Conservation (phyloP, 2,329 filamentous ascomycete species). For the Plectosphaerella sp. region DNA sequence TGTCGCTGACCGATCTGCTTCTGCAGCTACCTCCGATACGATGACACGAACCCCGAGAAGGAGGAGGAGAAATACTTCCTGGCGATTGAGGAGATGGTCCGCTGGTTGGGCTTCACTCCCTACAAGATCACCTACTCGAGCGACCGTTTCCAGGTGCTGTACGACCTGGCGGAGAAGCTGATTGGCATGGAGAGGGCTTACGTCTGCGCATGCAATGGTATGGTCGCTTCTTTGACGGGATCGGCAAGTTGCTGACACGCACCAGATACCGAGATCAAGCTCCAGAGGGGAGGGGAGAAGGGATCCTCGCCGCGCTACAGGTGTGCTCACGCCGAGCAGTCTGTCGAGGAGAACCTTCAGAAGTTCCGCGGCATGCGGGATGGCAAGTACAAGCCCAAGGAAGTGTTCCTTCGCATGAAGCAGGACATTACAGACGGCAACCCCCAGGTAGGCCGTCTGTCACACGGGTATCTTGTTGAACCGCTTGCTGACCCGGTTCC, state of each 20-base stretch:
- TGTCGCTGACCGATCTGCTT: constrained; percentile 1
- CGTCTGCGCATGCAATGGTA: constrained; percentile 78
- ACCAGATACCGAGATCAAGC: constrained; percentile 72
- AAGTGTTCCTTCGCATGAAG: constrained; percentile 90
- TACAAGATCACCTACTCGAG: constrained; percentile 75
- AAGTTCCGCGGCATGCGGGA: constrained; percentile 90
- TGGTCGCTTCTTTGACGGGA: background rate
- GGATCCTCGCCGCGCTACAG: constrained; percentile 67
- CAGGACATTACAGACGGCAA: constrained; percentile 80
- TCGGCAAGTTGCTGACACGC: background rate
- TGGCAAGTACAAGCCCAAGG: constrained; percentile 80
- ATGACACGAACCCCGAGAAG: constrained; percentile 92
- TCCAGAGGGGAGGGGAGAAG: constrained; percentile 76
- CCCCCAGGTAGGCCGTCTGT: constrained; percentile 50
- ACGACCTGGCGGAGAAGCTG: constrained; percentile 82
- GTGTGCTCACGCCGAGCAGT: constrained; percentile 74
- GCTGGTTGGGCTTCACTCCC: constrained; percentile 65
- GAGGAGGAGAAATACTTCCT: constrained; percentile 88
- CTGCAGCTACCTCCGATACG: constrained; percentile 69
- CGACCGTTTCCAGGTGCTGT: constrained; percentile 85
- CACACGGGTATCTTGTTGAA: background rate
- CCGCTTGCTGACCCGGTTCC: constrained; percentile 22
- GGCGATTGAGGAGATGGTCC: constrained; percentile 83
- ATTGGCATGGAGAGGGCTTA: constrained; percentile 70
- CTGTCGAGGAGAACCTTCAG: constrained; percentile 68